Percentiles rank a stretch among this genome's conserved stretches.
These are phyloP conservation scores for Clavariopsis aquatica DNA, from an alignment of 495 filamentous ascomycete species.

Conservation along the genomic window DNA sequence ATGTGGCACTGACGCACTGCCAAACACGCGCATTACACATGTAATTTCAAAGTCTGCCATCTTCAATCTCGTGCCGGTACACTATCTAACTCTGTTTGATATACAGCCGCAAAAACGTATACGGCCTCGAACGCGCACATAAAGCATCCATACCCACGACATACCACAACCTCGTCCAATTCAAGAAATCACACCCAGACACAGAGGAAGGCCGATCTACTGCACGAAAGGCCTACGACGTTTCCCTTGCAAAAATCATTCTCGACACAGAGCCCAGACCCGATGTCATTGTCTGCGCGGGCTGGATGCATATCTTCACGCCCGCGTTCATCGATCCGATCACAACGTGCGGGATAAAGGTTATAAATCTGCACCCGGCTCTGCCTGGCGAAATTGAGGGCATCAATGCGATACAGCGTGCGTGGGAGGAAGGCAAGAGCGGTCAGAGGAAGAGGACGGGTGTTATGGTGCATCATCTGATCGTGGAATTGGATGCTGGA, in stretches of 20 bases:
- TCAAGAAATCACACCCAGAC: slow-evolving; percentile 48
- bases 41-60: slow-evolving; percentile 68
- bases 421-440: slow-evolving; percentile 70
- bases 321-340: slow-evolving; percentile 67
- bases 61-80: background rate
- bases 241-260: slow-evolving; percentile 72
- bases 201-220: slow-evolving; percentile 25
- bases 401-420: slow-evolving; percentile 73
- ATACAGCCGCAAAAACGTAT: slow-evolving; percentile 65
- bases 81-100: background rate
- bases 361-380: slow-evolving; percentile 89
- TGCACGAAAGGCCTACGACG: slow-evolving; percentile 70
- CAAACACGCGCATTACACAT: slow-evolving; percentile 65
- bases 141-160: slow-evolving; percentile 71
- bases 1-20: slow-evolving; percentile 54
- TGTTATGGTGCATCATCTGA: slow-evolving; percentile 92
- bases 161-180: slow-evolving; percentile 83
- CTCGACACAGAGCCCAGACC: slow-evolving; percentile 63
- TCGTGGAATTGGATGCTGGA: slow-evolving; percentile 81
- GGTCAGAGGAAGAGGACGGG: slow-evolving; percentile 77
- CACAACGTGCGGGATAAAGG: slow-evolving; percentile 57
- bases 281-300: slow-evolving; percentile 68
- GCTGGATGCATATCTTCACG: slow-evolving; percentile 75
- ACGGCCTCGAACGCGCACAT: slow-evolving; percentile 72
- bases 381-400: slow-evolving; percentile 77